phyloP scores from a whole-genome alignment of 768 basidiomycete genomes.

The Kwoniella heveanensis region DNA sequence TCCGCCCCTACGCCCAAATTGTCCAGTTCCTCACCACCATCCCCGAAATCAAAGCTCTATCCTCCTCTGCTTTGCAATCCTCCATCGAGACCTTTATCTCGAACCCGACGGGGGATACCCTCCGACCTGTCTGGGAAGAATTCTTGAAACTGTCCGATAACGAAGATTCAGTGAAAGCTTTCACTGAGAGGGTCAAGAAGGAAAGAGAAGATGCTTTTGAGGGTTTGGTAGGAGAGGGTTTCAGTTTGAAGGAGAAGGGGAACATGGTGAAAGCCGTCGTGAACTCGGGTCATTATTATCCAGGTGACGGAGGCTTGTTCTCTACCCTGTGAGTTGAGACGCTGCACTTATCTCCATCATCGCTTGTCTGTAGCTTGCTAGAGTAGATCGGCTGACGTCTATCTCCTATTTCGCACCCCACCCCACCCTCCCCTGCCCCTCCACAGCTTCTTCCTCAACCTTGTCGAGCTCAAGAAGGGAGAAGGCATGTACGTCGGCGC shows the following conservation, averaged over 20 bases:
- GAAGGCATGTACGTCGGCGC: slow-evolving; percentile 93
- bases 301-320: slow-evolving; percentile 42
- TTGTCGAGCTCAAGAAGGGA: slow-evolving; percentile 73
- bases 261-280: slow-evolving; percentile 37
- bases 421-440: not conserved
- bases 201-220: slow-evolving; percentile 57
- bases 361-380: too few species aligned
- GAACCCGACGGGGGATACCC: slow-evolving; percentile 58
- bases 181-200: slow-evolving; percentile 61
- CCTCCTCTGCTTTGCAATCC: slow-evolving; percentile 62
- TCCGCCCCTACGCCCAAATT: slow-evolving; percentile 75
- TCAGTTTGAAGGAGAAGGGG: slow-evolving; percentile 27
- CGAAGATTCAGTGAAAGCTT: slow-evolving; percentile 40
- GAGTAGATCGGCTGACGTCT: too few species aligned
- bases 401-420: too few species aligned
- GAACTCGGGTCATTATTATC: slow-evolving; percentile 37
- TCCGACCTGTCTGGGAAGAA: slow-evolving; percentile 64
- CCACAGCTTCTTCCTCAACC: slow-evolving; percentile 78
- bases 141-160: slow-evolving; percentile 59
- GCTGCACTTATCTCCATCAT: not conserved
- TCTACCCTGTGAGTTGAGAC: slow-evolving; percentile 7
- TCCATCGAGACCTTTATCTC: slow-evolving; percentile 63
- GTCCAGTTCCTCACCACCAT: slow-evolving; percentile 64
- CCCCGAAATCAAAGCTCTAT: slow-evolving; percentile 73
- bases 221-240: slow-evolving; percentile 16